A percentile compares a stretch with the other conserved stretches of the same genome.
Evolutionary conservation across 2,329 filamentous ascomycete genomes (phyloP).

Genomic region (Cladosporium sp.): DNA sequence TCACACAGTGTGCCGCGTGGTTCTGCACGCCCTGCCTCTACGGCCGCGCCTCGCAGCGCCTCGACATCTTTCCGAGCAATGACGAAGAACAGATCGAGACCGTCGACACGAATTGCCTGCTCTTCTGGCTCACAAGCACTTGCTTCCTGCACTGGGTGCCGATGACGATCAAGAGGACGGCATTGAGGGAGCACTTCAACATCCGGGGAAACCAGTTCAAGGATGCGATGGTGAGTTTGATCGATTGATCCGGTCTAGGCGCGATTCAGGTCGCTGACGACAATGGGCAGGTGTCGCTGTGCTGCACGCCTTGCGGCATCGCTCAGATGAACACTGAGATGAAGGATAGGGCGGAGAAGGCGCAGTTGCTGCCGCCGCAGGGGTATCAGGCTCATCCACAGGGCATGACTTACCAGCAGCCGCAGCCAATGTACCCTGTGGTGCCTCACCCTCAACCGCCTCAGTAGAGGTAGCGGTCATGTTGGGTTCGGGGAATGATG

Average conservation of each 20-base stretch:
- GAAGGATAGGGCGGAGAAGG: slow-evolving; percentile 16
- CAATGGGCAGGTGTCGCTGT: not conserved
- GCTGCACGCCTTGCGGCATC: slow-evolving; percentile 15
- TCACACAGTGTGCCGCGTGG: slow-evolving; percentile 14
- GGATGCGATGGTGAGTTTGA: slow-evolving; percentile 10
- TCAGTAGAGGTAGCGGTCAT: not conserved
- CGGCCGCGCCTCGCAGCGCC: slow-evolving; percentile 14
- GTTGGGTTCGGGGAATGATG: not conserved
- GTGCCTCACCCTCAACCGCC: not conserved
- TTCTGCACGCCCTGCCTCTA: slow-evolving; percentile 16
- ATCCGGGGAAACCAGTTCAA: slow-evolving; percentile 13
- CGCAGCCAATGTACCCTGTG: not conserved
- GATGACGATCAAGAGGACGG: slow-evolving; percentile 12
- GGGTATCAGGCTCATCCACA: slow-evolving; percentile 1
- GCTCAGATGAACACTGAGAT: slow-evolving; percentile 20
- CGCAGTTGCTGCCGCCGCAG: not conserved
- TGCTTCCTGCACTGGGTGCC: slow-evolving; percentile 12
- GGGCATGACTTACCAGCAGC: slow-evolving; percentile 4
- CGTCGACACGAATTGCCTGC: slow-evolving; percentile 13
- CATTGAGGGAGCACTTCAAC: slow-evolving; percentile 13
- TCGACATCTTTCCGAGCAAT: slow-evolving; percentile 11
- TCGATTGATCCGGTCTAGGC: not conserved
- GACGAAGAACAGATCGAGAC: slow-evolving; percentile 3
- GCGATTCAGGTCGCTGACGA: not conserved
- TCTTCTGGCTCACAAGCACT: slow-evolving; percentile 5